Conservation (phyloP, 441 rosid species). For the Pelargonium citronellum region DNA sequence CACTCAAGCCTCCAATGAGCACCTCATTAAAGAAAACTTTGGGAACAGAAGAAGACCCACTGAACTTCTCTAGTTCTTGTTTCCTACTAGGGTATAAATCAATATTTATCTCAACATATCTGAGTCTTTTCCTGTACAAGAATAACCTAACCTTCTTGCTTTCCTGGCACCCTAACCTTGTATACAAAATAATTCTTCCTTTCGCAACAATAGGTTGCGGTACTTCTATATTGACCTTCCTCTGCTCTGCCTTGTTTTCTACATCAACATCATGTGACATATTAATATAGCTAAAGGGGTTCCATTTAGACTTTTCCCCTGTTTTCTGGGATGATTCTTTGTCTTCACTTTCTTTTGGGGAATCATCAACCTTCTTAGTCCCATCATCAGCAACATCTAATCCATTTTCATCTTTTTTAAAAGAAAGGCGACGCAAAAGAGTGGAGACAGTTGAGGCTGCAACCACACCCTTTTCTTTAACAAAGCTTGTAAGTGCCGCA, state of each 20-base stretch:
- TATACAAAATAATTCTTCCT: conserved; percentile 65
- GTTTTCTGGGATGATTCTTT: conserved; percentile 32
- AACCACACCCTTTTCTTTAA: conserved; percentile 50
- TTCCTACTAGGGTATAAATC: conserved; percentile 72
- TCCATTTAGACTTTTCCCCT: conserved; percentile 51
- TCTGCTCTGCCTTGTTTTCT: conserved; percentile 31
- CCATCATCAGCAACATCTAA: conserved; percentile 22
- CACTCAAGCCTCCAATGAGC: conserved; percentile 56
- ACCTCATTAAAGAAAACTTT: conserved; percentile 64
- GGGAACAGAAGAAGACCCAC: conserved; percentile 65
- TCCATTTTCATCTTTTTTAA: conserved; percentile 33
- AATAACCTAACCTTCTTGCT: conserved; percentile 53
- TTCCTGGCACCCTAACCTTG: conserved; percentile 62
- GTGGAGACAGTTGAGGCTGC: conserved; percentile 57
- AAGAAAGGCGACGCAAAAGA: conserved; percentile 49
- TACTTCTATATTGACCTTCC: conserved; percentile 26
- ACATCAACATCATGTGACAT: conserved; percentile 38
- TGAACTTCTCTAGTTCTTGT: conserved; percentile 56
- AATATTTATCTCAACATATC: conserved; percentile 70
- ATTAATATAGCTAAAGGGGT: conserved; percentile 56
- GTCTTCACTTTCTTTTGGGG: conserved; percentile 29
- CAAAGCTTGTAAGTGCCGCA: conserved; percentile 52
- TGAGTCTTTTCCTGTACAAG: conserved; percentile 51
- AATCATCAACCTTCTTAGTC: conserved; percentile 28
- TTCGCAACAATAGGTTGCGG: conserved; percentile 41